Conservation (phyloP, 768 basidiomycete species). For the Hygrophoropsis aurantiaca region DNA sequence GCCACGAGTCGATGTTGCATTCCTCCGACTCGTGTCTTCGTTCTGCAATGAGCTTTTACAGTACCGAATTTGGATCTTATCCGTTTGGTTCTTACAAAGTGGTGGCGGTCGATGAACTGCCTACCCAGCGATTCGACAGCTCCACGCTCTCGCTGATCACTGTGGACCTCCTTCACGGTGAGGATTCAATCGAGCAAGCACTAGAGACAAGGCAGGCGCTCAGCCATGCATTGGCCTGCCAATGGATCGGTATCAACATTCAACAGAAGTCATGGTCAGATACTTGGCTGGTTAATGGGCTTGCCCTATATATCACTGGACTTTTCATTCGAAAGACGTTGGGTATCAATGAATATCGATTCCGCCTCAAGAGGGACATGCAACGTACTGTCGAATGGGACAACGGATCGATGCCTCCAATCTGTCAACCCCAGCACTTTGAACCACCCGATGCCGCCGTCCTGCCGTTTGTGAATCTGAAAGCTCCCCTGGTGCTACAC, state of each 20-base stretch:
- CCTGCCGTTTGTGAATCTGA: slow-evolving; percentile 90
- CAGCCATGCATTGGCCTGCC: slow-evolving; percentile 86
- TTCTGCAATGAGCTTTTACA: slow-evolving; percentile 89
- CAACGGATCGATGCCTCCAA: slow-evolving; percentile 84
- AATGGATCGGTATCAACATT: slow-evolving; percentile 97
- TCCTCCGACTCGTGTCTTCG: slow-evolving; percentile 77
- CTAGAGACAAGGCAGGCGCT: slow-evolving; percentile 86
- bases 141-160: slow-evolving; percentile 81
- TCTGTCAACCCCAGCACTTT: slow-evolving; percentile 84
- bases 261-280: slow-evolving; percentile 92
- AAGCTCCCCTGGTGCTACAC: slow-evolving; percentile 93
- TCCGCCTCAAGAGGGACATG: slow-evolving; percentile 94
- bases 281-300: slow-evolving; percentile 94
- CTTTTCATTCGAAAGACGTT: slow-evolving; percentile 84
- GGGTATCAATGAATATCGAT: slow-evolving; percentile 97
- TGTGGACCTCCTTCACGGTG: slow-evolving; percentile 81
- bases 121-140: slow-evolving; percentile 78
- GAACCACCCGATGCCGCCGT: slow-evolving; percentile 82
- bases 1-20: slow-evolving; percentile 70
- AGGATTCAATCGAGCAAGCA: slow-evolving; percentile 90
- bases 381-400: slow-evolving; percentile 87
- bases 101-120: slow-evolving; percentile 90
- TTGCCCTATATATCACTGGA: slow-evolving; percentile 87
- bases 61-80: slow-evolving; percentile 91
- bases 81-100: slow-evolving; percentile 94